Conservation (phyloP, 2,329 filamentous ascomycete species). For the Pseudogymnoascus sp. region DNA sequence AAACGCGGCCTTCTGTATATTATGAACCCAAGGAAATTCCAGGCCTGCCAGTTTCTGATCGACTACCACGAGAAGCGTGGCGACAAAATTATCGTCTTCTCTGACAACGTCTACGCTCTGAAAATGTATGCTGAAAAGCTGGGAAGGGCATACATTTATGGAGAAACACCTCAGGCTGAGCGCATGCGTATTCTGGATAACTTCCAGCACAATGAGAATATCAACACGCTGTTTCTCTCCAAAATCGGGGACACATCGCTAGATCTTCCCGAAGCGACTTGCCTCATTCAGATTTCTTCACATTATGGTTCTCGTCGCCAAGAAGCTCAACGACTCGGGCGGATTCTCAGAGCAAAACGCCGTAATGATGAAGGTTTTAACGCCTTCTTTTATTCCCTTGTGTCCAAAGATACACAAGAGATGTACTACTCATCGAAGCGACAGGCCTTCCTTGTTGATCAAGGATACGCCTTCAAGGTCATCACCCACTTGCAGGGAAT, state of each 20-base stretch:
- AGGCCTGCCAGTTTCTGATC: conserved; percentile 96
- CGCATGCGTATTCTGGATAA: conserved; percentile 84
- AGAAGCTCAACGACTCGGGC: conserved; percentile 86
- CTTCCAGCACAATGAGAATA: conserved; percentile 83
- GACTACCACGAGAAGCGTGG: conserved; percentile 92
- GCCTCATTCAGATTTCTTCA: conserved; percentile 92
- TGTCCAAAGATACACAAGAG: conserved; percentile 94
- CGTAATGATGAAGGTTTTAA: conserved; percentile 98
- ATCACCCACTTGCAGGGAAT: conserved; percentile 94
- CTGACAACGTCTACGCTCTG: conserved; percentile 91
- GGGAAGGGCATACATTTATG: conserved; percentile 84
- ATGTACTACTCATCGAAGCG: conserved; percentile 97
- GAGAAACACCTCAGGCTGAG: conserved; percentile 77
- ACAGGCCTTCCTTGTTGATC: conserved; percentile 94
- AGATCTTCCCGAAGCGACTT: conserved; percentile 92
- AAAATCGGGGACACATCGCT: conserved; percentile 99
- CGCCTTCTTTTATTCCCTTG: conserved; percentile 96
- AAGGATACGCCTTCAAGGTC: conserved; percentile 98
- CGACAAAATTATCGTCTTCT: conserved; percentile 98
- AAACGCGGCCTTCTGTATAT: conserved; percentile 73
- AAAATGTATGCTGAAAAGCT: conserved; percentile 78
- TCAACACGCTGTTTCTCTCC: conserved; percentile 91
- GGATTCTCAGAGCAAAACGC: conserved; percentile 89
- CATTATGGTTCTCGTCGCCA: conserved; percentile 96
- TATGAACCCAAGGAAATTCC: conserved; percentile 97